These are phyloP conservation scores for Talinum fruticosum DNA, from an alignment of 148 eudicot species.

Conservation along the genomic window DNA sequence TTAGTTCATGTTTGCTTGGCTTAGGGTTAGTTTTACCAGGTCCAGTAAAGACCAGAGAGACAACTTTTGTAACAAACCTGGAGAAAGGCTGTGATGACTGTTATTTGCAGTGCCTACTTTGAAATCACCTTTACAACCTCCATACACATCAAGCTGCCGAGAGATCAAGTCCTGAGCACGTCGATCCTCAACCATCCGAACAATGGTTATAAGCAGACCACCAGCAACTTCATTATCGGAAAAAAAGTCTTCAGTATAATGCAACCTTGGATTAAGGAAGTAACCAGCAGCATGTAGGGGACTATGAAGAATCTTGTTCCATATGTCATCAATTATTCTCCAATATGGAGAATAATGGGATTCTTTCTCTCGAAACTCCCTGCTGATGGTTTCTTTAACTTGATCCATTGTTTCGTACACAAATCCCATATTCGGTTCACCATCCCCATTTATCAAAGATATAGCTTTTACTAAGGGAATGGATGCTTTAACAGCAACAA, in stretches of 20 bases:
- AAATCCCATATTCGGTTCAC: constrained; percentile 39
- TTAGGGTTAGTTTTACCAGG: background rate
- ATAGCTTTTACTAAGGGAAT: constrained; percentile 54
- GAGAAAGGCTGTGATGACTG: constrained; percentile 32
- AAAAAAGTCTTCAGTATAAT: constrained; percentile 35
- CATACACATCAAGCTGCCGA: constrained; percentile 39
- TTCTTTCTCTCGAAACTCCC: constrained; percentile 38
- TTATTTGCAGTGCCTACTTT: constrained; percentile 29
- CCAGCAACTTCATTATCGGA: constrained; percentile 51
- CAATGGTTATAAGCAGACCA: constrained; percentile 46
- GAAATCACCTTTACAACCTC: constrained; percentile 34
- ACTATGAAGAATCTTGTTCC: constrained; percentile 56
- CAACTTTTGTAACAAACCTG: constrained; percentile 39
- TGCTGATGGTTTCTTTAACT: constrained; percentile 57
- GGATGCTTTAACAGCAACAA: constrained; percentile 41
- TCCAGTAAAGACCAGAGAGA: background rate
- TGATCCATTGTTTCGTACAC: constrained; percentile 73
- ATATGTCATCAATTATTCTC: constrained; percentile 58
- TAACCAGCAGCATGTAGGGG: constrained; percentile 74
- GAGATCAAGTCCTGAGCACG: constrained; percentile 32
- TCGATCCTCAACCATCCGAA: constrained; percentile 31
- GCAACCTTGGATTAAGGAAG: constrained; percentile 46
- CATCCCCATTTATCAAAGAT: constrained; percentile 34
- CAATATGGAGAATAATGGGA: constrained; percentile 39
- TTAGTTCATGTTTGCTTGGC: background rate